Evolutionary conservation across 176 grass and related monocot species (phyloP).

Genomic region (Oryza rufipogon): DNA sequence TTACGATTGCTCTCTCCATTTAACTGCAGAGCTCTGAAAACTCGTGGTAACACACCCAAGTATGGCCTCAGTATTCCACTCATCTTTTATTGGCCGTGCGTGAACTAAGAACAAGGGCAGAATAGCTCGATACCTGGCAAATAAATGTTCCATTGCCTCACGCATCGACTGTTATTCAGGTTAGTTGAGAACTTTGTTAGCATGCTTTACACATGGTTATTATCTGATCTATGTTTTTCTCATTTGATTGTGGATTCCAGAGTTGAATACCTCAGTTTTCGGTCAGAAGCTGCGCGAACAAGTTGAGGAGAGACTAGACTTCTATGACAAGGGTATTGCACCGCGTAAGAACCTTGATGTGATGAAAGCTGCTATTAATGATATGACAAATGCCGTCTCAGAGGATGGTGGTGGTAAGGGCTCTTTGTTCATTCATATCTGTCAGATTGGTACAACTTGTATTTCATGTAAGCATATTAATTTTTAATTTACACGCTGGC

Average conservation of each 20-base stretch:
- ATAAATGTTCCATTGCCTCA: slow-evolving; percentile 97
- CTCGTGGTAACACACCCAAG: slow-evolving; percentile 87
- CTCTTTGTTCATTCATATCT: neutral
- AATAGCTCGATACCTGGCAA: slow-evolving; percentile 94
- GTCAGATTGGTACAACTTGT: neutral
- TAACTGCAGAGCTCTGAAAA: slow-evolving; percentile 76
- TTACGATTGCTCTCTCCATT: slow-evolving; percentile 14
- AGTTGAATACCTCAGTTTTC: slow-evolving; percentile 65
- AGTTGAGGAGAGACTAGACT: slow-evolving; percentile 95
- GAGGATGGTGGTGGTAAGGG: slow-evolving; percentile 35
- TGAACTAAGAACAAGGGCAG: slow-evolving; percentile 87
- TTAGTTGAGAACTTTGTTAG: slow-evolving; percentile 28
- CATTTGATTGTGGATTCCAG: slow-evolving; percentile 39
- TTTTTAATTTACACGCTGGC: neutral
- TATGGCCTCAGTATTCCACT: slow-evolving; percentile 99
- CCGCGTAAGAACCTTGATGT: slow-evolving; percentile 93
- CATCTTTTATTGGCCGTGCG: slow-evolving; percentile 94
- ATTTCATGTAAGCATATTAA: neutral
- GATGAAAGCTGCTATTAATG: slow-evolving; percentile 84
- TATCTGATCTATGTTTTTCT: neutral
- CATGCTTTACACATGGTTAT: neutral
- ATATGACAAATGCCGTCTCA: slow-evolving; percentile 20
- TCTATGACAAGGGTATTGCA: slow-evolving; percentile 92
- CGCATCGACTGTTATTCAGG: slow-evolving; percentile 97
- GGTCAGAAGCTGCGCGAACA: slow-evolving; percentile 88